A percentile compares a stretch with the other conserved stretches of the same genome.
phyloP scores from a whole-genome alignment of 306 rosid genomes.

The Leucaena leucocephala region DNA sequence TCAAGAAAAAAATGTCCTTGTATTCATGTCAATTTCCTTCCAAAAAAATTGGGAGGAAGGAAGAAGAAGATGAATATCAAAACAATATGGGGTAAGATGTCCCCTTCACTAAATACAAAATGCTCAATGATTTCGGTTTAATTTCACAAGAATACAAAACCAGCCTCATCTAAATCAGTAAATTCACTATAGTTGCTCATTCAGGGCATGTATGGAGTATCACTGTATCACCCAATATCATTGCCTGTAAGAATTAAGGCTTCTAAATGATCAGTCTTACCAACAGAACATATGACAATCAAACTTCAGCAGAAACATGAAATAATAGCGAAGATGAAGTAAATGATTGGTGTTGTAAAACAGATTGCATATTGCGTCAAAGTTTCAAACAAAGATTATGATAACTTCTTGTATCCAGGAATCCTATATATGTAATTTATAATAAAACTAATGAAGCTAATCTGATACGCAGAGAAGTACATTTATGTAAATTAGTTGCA shows the following conservation, averaged over 20 bases:
- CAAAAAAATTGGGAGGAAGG: background rate
- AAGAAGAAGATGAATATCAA: background rate
- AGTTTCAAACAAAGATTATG: background rate
- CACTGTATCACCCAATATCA: background rate
- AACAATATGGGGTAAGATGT: background rate
- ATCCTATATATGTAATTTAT: background rate
- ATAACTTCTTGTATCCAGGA: background rate
- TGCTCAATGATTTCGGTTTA: background rate
- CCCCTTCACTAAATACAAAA: background rate
- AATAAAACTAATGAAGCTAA: background rate
- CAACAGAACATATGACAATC: background rate
- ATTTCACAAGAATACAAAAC: constrained; percentile 19
- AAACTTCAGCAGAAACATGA: constrained; percentile 19
- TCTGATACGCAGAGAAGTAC: background rate
- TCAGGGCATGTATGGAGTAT: background rate
- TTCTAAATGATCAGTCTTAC: constrained; percentile 8
- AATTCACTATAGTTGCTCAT: background rate
- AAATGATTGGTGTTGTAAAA: background rate
- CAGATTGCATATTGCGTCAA: constrained; percentile 1
- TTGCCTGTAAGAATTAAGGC: background rate
- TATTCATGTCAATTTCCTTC: background rate
- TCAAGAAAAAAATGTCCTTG: background rate
- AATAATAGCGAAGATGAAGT: constrained; percentile 19
- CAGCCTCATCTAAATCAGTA: constrained; percentile 2
- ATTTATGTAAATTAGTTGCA: background rate